Percentiles rank a stretch among this genome's conserved stretches.
Evolutionary conservation across 345 rosid genomes (phyloP).

Genomic region (Salix caprea): DNA sequence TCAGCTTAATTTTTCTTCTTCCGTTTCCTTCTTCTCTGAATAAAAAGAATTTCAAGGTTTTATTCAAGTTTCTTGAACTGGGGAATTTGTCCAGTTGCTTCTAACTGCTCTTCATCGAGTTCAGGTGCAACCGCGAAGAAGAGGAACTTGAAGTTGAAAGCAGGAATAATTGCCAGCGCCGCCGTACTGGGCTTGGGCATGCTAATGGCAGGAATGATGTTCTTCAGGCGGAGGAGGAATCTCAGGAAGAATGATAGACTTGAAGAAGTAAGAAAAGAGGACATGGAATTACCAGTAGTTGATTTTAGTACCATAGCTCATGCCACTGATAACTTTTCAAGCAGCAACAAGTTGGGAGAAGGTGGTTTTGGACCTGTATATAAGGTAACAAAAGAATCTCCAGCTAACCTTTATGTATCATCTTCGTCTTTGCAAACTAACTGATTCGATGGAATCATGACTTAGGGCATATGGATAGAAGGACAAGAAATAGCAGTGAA

Average conservation of each 20-base stretch:
- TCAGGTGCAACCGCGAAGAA: background rate
- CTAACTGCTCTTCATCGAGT: background rate
- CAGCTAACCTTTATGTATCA: too few species aligned
- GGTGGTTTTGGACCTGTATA: background rate
- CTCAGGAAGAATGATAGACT: background rate
- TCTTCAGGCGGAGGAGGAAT: background rate
- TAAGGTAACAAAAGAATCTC: background rate
- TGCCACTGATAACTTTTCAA: background rate
- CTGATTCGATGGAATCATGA: background rate
- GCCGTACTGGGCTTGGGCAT: too few species aligned
- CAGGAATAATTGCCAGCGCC: background rate
- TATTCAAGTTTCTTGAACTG: background rate
- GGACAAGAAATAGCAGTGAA: conserved; percentile 14
- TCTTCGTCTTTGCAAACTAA: background rate
- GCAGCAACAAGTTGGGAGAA: background rate
- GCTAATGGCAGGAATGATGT: background rate
- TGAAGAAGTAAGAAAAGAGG: background rate
- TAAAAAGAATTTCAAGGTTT: background rate
- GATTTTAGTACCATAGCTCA: background rate
- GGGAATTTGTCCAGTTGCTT: background rate
- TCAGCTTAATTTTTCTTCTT: background rate
- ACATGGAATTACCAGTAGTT: background rate
- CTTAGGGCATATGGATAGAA: background rate
- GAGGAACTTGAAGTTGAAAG: too few species aligned
- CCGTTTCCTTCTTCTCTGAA: background rate